Conservation (phyloP, 164 flowering plant species). For the Dillenia turbinata region DNA sequence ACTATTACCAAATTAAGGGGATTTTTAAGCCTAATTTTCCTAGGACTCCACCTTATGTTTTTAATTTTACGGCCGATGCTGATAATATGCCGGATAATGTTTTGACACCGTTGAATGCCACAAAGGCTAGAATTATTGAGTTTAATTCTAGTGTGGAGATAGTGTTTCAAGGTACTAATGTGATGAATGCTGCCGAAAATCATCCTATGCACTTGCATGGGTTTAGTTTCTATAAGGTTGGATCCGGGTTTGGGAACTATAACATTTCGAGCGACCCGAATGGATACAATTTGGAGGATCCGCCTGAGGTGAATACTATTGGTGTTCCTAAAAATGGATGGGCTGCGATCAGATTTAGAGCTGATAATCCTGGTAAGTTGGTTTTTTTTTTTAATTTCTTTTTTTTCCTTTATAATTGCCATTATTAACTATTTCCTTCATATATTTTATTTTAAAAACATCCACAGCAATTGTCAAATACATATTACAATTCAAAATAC, state of each 20-base stretch:
- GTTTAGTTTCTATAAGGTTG: conserved; percentile 12
- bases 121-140: conserved; percentile 12
- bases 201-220: conserved; percentile 21
- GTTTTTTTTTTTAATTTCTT: too few species aligned
- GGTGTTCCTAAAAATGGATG: conserved; percentile 15
- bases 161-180: conserved; percentile 22
- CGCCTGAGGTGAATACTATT: conserved; percentile 7
- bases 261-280: conserved; percentile 4
- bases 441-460: background rate
- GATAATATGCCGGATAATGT: background rate
- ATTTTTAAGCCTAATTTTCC: conserved; percentile 5
- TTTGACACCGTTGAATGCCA: background rate
- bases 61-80: conserved; percentile 14
- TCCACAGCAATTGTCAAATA: too few species aligned
- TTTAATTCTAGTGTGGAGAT: conserved; percentile 15
- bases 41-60: background rate
- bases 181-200: conserved; percentile 5
- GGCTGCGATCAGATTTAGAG: conserved; percentile 14
- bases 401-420: too few species aligned
- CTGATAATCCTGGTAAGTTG: conserved; percentile 13
- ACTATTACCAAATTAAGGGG: conserved; percentile 14
- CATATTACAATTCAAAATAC: too few species aligned
- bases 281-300: conserved; percentile 10
- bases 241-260: conserved; percentile 9
- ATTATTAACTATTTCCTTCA: background rate